phyloP scores from a whole-genome alignment of 768 basidiomycete species.

The Boletus fagicola region DNA sequence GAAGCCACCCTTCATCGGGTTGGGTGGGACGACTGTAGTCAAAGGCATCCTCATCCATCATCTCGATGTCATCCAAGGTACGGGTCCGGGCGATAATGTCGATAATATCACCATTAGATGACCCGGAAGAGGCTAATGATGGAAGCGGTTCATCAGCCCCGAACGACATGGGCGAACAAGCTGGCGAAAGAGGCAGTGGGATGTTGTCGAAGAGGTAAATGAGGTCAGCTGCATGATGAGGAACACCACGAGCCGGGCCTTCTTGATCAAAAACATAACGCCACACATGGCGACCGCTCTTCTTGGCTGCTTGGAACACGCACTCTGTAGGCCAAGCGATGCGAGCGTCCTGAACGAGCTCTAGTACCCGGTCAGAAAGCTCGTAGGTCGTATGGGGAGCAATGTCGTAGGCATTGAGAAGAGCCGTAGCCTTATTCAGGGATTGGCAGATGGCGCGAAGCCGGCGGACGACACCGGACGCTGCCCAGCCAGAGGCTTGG shows the following conservation, averaged over 20 bases:
- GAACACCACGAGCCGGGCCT: slow-evolving; percentile 57
- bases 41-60: slow-evolving; percentile 26
- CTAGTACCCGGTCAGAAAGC: slow-evolving; percentile 64
- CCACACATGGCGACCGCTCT: slow-evolving; percentile 63
- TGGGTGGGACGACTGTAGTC: slow-evolving; percentile 7
- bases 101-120: slow-evolving; percentile 23
- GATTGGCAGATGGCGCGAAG: slow-evolving; percentile 75
- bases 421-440: slow-evolving; percentile 53
- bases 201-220: slow-evolving; percentile 79
- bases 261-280: slow-evolving; percentile 84
- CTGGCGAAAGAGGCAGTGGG: slow-evolving; percentile 47
- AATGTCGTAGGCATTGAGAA: slow-evolving; percentile 74
- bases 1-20: slow-evolving; percentile 47
- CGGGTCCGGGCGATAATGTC: slow-evolving; percentile 16
- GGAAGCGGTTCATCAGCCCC: slow-evolving; percentile 33
- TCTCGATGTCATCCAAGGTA: slow-evolving; percentile 28
- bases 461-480: slow-evolving; percentile 58
- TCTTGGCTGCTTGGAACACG: slow-evolving; percentile 49
- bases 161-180: slow-evolving; percentile 33
- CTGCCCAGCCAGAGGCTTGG: slow-evolving; percentile 61
- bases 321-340: slow-evolving; percentile 78
- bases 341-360: slow-evolving; percentile 71
- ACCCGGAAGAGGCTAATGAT: slow-evolving; percentile 30
- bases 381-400: slow-evolving; percentile 61
- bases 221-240: slow-evolving; percentile 71